Evolutionary conservation across 1,284 basidiomycete genomes (phyloP).

Genomic region (Heterobasidion parviporum): DNA sequence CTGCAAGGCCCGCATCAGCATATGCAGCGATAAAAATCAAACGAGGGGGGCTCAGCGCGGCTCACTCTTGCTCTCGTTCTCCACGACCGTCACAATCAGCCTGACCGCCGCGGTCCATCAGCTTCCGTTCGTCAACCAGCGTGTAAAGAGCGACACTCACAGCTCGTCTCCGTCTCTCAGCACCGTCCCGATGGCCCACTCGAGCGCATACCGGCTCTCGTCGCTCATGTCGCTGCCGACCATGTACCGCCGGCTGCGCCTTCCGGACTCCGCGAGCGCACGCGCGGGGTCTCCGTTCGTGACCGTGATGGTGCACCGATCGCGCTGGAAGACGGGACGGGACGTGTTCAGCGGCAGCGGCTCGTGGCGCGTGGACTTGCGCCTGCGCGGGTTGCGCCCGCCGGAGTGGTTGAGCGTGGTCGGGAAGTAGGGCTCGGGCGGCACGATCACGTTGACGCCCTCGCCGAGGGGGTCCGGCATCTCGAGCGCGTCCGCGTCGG

Average conservation of each 20-base stretch:
- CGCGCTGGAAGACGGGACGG: slow-evolving; percentile 81
- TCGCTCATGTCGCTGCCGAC: slow-evolving; percentile 93
- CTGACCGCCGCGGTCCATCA: slow-evolving; percentile 17
- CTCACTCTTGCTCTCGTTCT: slow-evolving; percentile 86
- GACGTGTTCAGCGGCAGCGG: slow-evolving; percentile 57
- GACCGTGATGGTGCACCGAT: slow-evolving; percentile 87
- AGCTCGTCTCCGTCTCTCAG: slow-evolving; percentile 91
- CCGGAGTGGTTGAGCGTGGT: slow-evolving; percentile 48
- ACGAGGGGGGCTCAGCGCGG: slow-evolving; percentile 4
- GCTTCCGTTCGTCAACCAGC: slow-evolving; percentile 4
- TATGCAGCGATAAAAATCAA: slow-evolving; percentile 2
- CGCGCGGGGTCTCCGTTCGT: slow-evolving; percentile 75
- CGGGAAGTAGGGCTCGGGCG: slow-evolving; percentile 74
- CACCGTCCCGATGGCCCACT: slow-evolving; percentile 97
- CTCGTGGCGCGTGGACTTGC: slow-evolving; percentile 55
- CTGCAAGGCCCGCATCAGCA: slow-evolving; percentile 27
- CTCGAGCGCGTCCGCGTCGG: slow-evolving; percentile 33
- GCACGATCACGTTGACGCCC: slow-evolving; percentile 85
- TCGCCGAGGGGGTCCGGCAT: slow-evolving; percentile 73
- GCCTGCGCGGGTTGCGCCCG: slow-evolving; percentile 40
- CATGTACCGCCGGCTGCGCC: slow-evolving; percentile 69
- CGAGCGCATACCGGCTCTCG: slow-evolving; percentile 85
- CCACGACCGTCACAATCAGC: slow-evolving; percentile 84
- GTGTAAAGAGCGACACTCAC: slow-evolving; percentile 23
- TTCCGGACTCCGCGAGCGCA: slow-evolving; percentile 40